Evolutionary conservation across 2,329 filamentous ascomycete species (phyloP).

Genomic region (Beauveria bassiana): DNA sequence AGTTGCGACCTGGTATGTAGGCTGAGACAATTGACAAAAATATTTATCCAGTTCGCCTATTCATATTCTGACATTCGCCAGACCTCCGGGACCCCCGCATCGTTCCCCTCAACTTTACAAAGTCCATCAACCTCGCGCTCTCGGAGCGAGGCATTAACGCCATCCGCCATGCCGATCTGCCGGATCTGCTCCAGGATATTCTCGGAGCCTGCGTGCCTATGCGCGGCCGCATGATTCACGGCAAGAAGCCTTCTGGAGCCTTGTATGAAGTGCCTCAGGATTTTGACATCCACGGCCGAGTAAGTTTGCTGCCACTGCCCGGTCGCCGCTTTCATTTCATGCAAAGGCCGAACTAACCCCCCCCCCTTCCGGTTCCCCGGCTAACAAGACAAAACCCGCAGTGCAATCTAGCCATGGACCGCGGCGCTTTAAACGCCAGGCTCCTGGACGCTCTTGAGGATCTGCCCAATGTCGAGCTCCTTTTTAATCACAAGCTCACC

Average conservation of each 20-base stretch:
- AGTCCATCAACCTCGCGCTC: slow-evolving; percentile 94
- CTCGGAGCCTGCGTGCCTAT: slow-evolving; percentile 80
- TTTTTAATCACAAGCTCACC: slow-evolving; percentile 89
- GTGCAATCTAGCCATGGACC: slow-evolving; percentile 81
- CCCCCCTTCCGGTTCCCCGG: not conserved
- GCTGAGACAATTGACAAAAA: not conserved
- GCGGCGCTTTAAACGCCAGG: slow-evolving; percentile 71
- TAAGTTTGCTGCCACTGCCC: slow-evolving; percentile 32
- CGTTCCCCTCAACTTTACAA: slow-evolving; percentile 86
- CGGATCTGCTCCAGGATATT: slow-evolving; percentile 64
- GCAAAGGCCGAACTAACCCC: not conserved
- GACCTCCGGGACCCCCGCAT: slow-evolving; percentile 81
- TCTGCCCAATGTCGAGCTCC: slow-evolving; percentile 82
- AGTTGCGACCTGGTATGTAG: slow-evolving; percentile 74
- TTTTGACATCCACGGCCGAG: slow-evolving; percentile 83
- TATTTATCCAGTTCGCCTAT: not conserved
- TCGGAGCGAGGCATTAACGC: slow-evolving; percentile 92
- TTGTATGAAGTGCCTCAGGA: slow-evolving; percentile 77
- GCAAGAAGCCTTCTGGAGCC: slow-evolving; percentile 52
- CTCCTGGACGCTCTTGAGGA: slow-evolving; percentile 76
- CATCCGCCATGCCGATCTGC: slow-evolving; percentile 61
- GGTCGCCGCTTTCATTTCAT: not conserved
- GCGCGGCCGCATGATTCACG: slow-evolving; percentile 94
- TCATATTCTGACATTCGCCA: slow-evolving; percentile 28
- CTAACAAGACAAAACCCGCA: slow-evolving; percentile 26